Percentiles rank a stretch among this genome's conserved stretches.
Evolutionary conservation across 2,329 filamentous ascomycete genomes (phyloP).

Genomic region (Podosphaera fusca): DNA sequence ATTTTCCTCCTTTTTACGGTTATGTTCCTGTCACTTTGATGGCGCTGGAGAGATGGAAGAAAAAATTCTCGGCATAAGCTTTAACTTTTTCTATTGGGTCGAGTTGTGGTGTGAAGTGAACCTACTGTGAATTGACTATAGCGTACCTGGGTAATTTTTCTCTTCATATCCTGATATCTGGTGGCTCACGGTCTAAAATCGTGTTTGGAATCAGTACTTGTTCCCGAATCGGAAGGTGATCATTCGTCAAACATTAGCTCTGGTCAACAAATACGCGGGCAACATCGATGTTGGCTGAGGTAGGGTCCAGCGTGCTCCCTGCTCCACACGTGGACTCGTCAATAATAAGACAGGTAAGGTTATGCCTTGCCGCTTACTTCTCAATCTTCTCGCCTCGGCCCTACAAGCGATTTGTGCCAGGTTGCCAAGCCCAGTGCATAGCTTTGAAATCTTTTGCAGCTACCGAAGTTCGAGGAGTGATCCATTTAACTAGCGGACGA

Average conservation of each 20-base stretch:
- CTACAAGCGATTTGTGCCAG: not conserved
- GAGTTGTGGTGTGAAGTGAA: no score
- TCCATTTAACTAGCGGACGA: not conserved
- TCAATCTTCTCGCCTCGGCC: not conserved
- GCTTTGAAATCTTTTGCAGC: not conserved
- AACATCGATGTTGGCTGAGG: not conserved
- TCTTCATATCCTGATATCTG: no score
- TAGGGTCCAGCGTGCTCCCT: not conserved
- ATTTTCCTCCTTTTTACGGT: no score
- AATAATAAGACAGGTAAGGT: not conserved
- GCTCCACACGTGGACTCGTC: not conserved
- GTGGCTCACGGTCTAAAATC: no score
- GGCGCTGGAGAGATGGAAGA: no score
- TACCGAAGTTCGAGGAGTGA: not conserved
- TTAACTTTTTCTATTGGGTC: no score
- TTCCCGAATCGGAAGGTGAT: not conserved
- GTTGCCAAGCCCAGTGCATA: not conserved
- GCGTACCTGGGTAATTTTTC: no score
- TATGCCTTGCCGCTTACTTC: not conserved
- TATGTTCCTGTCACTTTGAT: no score
- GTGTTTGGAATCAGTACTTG: no score
- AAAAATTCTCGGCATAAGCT: no score
- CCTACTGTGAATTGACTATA: no score
- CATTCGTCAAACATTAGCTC: not conserved
- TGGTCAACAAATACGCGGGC: not conserved